Percentiles rank a stretch among this genome's conserved stretches.
phyloP scores from a whole-genome alignment of 2,329 filamentous ascomycete genomes.

The Apiospora hydei region DNA sequence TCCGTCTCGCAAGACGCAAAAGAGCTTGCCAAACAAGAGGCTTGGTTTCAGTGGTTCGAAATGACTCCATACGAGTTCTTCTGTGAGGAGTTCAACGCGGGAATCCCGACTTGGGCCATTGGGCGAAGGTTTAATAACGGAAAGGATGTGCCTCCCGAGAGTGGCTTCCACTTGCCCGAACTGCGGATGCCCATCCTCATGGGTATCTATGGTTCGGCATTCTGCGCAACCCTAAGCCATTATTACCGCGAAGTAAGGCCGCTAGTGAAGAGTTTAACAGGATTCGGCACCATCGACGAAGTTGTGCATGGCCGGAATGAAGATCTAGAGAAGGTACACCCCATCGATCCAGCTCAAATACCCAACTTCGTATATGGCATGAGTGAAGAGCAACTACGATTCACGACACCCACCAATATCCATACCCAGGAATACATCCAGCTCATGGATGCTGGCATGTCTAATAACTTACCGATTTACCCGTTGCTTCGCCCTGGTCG shows the following conservation, averaged over 20 bases:
- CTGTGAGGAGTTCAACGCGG: slow-evolving; percentile 88
- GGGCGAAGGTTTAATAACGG: slow-evolving; percentile 84
- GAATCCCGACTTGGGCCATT: slow-evolving; percentile 94
- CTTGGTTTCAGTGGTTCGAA: slow-evolving; percentile 99
- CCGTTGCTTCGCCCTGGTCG: slow-evolving; percentile 88
- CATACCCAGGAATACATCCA: slow-evolving; percentile 75
- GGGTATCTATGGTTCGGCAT: slow-evolving; percentile 96
- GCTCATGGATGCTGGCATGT: slow-evolving; percentile 98
- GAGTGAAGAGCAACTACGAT: slow-evolving; percentile 71
- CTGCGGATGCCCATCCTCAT: slow-evolving; percentile 83
- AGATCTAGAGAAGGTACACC: slow-evolving; percentile 89
- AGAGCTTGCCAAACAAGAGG: slow-evolving; percentile 65
- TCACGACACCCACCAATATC: slow-evolving; percentile 80
- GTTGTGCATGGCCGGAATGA: slow-evolving; percentile 84
- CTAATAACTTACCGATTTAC: slow-evolving; percentile 96
- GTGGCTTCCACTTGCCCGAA: slow-evolving; percentile 79
- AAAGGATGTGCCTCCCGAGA: slow-evolving; percentile 67
- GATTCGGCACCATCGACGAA: slow-evolving; percentile 79
- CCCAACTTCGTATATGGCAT: slow-evolving; percentile 90
- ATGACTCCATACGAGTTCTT: slow-evolving; percentile 95
- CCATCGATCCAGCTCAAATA: slow-evolving; percentile 88
- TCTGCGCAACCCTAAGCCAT: slow-evolving; percentile 93
- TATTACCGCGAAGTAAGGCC: slow-evolving; percentile 96
- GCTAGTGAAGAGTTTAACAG: slow-evolving; percentile 75
- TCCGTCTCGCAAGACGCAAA: slow-evolving; percentile 56